Evolutionary conservation across 1,139 yeast genomes (phyloP).

Genomic region (Candida albicans): DNA sequence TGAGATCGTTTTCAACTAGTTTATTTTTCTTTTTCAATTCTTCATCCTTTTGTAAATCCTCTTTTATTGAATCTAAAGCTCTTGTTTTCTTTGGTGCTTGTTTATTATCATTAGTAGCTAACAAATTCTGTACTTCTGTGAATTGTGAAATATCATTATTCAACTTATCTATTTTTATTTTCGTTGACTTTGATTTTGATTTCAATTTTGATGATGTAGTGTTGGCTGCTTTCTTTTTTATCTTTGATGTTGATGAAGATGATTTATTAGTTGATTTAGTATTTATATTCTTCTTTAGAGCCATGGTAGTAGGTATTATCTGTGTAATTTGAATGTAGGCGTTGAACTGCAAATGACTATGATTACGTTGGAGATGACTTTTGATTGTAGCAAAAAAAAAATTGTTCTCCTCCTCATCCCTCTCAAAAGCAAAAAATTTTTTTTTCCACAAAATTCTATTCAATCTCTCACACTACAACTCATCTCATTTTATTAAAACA

Average conservation of each 20-base stretch:
- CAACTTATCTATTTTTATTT: constrained; percentile 43
- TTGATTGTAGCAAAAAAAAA: too few species aligned
- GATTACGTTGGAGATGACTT: background rate
- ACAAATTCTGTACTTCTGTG: constrained; percentile 33
- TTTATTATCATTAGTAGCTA: constrained; percentile 12
- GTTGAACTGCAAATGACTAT: background rate
- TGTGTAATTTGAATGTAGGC: background rate
- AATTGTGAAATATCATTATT: constrained; percentile 40
- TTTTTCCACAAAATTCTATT: background rate
- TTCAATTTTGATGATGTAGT: constrained; percentile 14
- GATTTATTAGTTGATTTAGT: background rate
- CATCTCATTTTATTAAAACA: constrained; percentile 13
- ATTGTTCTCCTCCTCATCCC: too few species aligned
- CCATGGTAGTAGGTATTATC: background rate
- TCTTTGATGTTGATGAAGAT: background rate
- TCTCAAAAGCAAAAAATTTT: background rate
- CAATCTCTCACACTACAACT: background rate
- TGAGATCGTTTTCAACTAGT: constrained; percentile 50
- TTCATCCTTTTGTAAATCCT: constrained; percentile 46
- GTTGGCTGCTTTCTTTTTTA: constrained; percentile 1
- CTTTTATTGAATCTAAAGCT: constrained; percentile 35
- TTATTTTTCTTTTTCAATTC: constrained; percentile 37
- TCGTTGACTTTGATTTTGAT: constrained; percentile 33
- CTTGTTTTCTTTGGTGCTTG: constrained; percentile 17
- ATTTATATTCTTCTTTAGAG: background rate